Percentiles rank a stretch among this genome's conserved stretches.
Evolutionary conservation across 2,329 filamentous ascomycete species (phyloP).

Genomic region (Botrytis cinerea): DNA sequence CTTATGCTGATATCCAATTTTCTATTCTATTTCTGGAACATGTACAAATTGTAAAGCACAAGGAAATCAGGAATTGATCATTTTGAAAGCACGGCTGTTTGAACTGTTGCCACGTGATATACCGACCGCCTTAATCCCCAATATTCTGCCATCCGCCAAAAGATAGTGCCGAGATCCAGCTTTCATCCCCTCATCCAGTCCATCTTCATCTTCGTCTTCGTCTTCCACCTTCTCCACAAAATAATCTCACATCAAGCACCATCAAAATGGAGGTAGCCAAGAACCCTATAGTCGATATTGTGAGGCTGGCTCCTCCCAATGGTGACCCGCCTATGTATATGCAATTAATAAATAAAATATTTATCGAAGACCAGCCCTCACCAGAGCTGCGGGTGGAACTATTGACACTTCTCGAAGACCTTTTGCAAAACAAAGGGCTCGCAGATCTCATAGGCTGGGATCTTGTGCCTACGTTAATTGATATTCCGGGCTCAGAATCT

Average conservation of each 20-base stretch:
- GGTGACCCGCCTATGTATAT: conserved; percentile 3
- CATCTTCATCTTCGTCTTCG: neutral
- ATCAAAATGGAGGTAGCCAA: neutral
- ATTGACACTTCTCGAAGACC: conserved; percentile 66
- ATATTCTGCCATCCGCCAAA: neutral
- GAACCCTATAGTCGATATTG: neutral
- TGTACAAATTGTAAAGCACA: neutral
- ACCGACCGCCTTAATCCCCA: neutral
- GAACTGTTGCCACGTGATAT: neutral
- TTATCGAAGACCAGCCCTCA: neutral
- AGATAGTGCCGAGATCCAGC: neutral
- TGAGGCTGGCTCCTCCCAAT: neutral
- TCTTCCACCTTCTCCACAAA: neutral
- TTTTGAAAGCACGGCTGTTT: neutral
- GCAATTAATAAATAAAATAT: neutral
- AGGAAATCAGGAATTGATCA: neutral
- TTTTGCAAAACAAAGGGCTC: conserved; percentile 66
- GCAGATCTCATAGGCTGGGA: conserved; percentile 84
- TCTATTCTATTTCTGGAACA: neutral
- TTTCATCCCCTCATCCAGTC: neutral
- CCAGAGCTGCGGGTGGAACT: conserved; percentile 37
- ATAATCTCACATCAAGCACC: too few relatives aligned
- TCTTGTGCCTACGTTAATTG: conserved; percentile 72
- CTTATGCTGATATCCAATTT: neutral
- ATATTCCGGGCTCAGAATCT: conserved; percentile 65